Evolutionary conservation across 768 basidiomycete species (phyloP).

Genomic region (Infundibulicybe gibba): DNA sequence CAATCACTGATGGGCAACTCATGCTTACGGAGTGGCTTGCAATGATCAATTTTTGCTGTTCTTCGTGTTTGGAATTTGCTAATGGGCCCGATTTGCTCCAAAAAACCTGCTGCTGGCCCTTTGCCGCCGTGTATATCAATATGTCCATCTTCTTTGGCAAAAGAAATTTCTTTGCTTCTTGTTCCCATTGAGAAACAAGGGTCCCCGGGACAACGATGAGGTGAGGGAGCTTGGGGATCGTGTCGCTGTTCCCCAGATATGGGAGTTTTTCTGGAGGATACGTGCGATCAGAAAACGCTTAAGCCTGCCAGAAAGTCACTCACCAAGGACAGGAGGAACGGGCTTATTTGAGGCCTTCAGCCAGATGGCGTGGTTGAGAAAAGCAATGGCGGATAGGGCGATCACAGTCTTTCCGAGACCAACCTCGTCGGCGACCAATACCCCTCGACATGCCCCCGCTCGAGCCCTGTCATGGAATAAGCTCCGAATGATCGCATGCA

Average conservation of each 20-base stretch:
- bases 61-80: slow-evolving; percentile 6
- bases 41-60: slow-evolving; percentile 13
- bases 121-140: slow-evolving; percentile 14
- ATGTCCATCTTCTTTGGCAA: slow-evolving; percentile 15
- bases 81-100: slow-evolving; percentile 14
- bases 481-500: slow-evolving; percentile 14
- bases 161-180: slow-evolving; percentile 12
- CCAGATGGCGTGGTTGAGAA: slow-evolving; percentile 10
- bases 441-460: slow-evolving; percentile 1
- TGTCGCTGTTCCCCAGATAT: slow-evolving; percentile 1
- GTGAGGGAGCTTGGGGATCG: slow-evolving; percentile 8
- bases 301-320: neutral
- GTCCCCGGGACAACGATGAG: slow-evolving; percentile 16
- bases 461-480: slow-evolving; percentile 4
- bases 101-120: slow-evolving; percentile 7
- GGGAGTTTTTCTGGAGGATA: neutral
- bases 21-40: slow-evolving; percentile 19
- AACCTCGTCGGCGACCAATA: slow-evolving; percentile 23
- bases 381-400: slow-evolving; percentile 11
- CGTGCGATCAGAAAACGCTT: neutral
- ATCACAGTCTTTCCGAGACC: slow-evolving; percentile 28
- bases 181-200: slow-evolving; percentile 16
- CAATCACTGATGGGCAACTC: neutral
- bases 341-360: neutral
- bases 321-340: slow-evolving; percentile 1